Evolutionary conservation across 371 early-diverging fungal genomes (phyloP), one percentile per base, ranked within the genome.

Genomic region (Mortierella polycephala): DNA sequence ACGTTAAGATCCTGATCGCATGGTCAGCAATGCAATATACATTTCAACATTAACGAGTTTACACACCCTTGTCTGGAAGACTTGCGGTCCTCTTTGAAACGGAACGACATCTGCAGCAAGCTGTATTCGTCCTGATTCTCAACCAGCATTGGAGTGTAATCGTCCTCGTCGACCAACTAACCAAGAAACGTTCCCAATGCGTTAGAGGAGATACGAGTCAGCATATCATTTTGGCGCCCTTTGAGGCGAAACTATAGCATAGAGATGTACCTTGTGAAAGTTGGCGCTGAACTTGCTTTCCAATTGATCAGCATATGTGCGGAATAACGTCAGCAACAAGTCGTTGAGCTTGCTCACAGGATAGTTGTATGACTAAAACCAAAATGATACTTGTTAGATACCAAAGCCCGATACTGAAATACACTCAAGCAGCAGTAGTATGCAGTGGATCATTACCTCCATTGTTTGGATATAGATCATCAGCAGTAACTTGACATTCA

Each of bases 391-490:
- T 8, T 53, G 30, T 37, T 11, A 20, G 23, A 68, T 41, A 5
- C 14, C 3, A 39, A 9, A 56, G 23, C 13, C 3, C 7, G 8
- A 14, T 39, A 10, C 16, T 21, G 30, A 20, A 14, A 62, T 41
- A 18, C 40, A 55, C 45, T 53, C 5, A 5, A 60, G 40, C 1
- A 23, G 0, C 3, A 13, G 1, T 9, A 0, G 42, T 0, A 46
- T 56, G 2, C 41, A 40, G 4, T 30, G 30, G 4, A 40, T 2
- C 6, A 40, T 18, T 87, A 93, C 94, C 85, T 94, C 96, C 81
- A 97, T 83, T 12, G 96, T 96, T 59, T 96, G 94, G 21, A 96
- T 96, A 67, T 96, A 98, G 5, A 91, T 85, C 51, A 92, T 85
- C 55, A 97, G 82, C 10, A 85, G 76, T 44, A 87, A 76, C 60